Evolutionary conservation across 2,329 filamentous ascomycete genomes (phyloP).

Genomic region (Talaromyces funiculosus): DNA sequence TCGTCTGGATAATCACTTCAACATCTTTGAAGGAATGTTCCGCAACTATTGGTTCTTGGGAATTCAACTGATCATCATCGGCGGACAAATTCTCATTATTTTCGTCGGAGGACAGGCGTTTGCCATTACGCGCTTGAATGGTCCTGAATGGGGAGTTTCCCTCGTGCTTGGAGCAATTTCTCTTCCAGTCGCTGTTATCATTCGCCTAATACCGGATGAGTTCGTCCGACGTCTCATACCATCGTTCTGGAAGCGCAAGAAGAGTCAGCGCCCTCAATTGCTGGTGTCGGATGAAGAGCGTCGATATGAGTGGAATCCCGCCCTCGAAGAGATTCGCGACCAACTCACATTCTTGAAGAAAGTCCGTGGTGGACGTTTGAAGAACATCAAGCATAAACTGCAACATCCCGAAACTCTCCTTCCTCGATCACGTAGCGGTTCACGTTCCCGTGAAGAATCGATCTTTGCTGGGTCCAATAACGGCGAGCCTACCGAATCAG

Average conservation of each 20-base stretch:
- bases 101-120: constrained; percentile 66
- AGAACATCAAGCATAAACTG: constrained; percentile 55
- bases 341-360: constrained; percentile 60
- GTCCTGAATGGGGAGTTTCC: constrained; percentile 64
- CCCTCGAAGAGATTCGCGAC: constrained; percentile 57
- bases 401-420: constrained; percentile 50
- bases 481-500: constrained; percentile 39
- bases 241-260: constrained; percentile 31
- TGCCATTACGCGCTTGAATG: constrained; percentile 56
- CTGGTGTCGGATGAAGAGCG: constrained; percentile 43
- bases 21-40: constrained; percentile 40
- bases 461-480: constrained; percentile 50
- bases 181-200: constrained; percentile 58
- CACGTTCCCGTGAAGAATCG: constrained; percentile 39
- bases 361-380: constrained; percentile 58
- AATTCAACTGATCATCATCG: constrained; percentile 62
- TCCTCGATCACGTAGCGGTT: constrained; percentile 40
- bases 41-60: constrained; percentile 48
- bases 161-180: constrained; percentile 62
- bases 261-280: constrained; percentile 33
- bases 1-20: constrained; percentile 41
- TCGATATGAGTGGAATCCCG: constrained; percentile 54
- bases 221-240: constrained; percentile 44
- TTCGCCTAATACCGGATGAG: constrained; percentile 56
- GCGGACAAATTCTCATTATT: constrained; percentile 66